Percentiles rank a stretch among this genome's conserved stretches.
Conservation (phyloP, 202 grass and related monocot genomes). For the Schoenoplectus triqueter region DNA sequence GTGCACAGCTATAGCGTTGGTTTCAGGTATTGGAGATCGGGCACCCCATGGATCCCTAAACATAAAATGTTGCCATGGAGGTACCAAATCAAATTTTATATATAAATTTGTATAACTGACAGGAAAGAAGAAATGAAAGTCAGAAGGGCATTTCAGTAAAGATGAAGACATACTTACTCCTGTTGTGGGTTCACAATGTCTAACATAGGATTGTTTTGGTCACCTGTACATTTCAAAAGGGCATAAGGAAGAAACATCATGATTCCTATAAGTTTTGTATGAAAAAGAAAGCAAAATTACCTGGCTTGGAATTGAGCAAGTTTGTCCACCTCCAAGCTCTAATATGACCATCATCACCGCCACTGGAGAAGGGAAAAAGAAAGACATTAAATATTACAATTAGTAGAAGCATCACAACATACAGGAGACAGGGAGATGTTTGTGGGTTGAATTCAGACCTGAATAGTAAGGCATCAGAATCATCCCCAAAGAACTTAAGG, state of each 20-base stretch:
- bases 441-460: slow-evolving; percentile 45
- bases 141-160: neutral
- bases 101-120: slow-evolving; percentile 22
- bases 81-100: neutral
- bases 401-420: neutral
- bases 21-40: slow-evolving; percentile 83
- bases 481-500: slow-evolving; percentile 68
- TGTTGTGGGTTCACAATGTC: slow-evolving; percentile 91
- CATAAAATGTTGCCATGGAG: slow-evolving; percentile 5
- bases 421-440: neutral
- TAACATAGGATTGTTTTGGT: slow-evolving; percentile 63
- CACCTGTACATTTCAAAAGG: slow-evolving; percentile 49
- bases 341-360: slow-evolving; percentile 80
- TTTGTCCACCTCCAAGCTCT: slow-evolving; percentile 81
- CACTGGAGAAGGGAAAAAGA: slow-evolving; percentile 42
- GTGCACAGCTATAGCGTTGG: slow-evolving; percentile 76
- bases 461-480: slow-evolving; percentile 59
- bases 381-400: neutral
- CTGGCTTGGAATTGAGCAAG: slow-evolving; percentile 66
- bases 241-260: neutral
- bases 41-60: slow-evolving; percentile 82
- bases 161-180: slow-evolving; percentile 41
- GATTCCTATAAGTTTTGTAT: neutral
- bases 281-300: slow-evolving; percentile 40
- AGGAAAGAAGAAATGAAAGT: neutral